Conservation (phyloP, 2,329 filamentous ascomycete genomes). For the Alternaria brassicae region DNA sequence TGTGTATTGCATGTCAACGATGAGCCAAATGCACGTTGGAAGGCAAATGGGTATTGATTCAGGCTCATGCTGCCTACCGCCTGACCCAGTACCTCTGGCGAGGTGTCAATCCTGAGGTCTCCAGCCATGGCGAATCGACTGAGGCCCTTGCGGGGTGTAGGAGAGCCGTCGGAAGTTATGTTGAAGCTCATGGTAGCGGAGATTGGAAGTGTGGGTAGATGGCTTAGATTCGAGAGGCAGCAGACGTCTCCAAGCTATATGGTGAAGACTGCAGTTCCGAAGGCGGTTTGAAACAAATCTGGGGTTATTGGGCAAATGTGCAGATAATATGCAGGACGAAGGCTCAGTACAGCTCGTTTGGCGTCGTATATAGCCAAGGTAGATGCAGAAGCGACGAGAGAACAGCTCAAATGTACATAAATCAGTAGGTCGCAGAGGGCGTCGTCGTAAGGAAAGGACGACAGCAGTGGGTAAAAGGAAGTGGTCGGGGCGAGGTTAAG, state of each 20-base stretch:
- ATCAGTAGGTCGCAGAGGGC: slow-evolving; percentile 25
- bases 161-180: slow-evolving; percentile 52
- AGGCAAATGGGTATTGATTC: slow-evolving; percentile 27
- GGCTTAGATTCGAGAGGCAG: slow-evolving; percentile 44
- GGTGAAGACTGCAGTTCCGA: slow-evolving; percentile 8
- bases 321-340: slow-evolving; percentile 47
- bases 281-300: slow-evolving; percentile 17
- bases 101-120: slow-evolving; percentile 45
- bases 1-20: slow-evolving; percentile 47
- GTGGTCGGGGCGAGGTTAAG: slow-evolving; percentile 13
- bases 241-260: slow-evolving; percentile 7
- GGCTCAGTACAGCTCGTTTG: slow-evolving; percentile 34
- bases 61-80: slow-evolving; percentile 42
- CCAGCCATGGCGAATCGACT: slow-evolving; percentile 39
- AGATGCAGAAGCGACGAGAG: slow-evolving; percentile 43
- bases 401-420: slow-evolving; percentile 36
- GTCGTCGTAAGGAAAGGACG: slow-evolving; percentile 27
- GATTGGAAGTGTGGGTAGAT: slow-evolving; percentile 36
- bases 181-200: slow-evolving; percentile 46
- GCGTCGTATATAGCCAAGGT: slow-evolving; percentile 48
- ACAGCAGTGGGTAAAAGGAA: slow-evolving; percentile 20
- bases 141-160: slow-evolving; percentile 50
- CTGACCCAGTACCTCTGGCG: slow-evolving; percentile 44
- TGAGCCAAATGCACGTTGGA: slow-evolving; percentile 29
- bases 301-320: slow-evolving; percentile 40